Evolutionary conservation across 2,329 filamentous ascomycete species (phyloP), one percentile per base, ranked within the genome.

Genomic region (Phoma sp.): DNA sequence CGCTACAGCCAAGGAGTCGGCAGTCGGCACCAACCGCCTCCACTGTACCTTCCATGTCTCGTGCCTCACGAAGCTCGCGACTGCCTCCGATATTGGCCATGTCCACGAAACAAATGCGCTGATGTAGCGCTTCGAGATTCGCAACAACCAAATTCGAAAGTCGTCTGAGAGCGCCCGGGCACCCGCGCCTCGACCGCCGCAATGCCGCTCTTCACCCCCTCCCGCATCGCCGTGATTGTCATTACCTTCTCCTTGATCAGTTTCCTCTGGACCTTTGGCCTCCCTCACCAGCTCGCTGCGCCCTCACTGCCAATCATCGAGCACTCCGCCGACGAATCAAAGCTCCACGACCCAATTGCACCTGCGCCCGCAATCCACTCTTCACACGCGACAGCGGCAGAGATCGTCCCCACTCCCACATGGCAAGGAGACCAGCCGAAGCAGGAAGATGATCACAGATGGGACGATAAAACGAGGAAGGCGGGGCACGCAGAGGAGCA

Each of bases 191-290:
- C 39, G 12, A 25, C 46, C 48, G 51, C 59, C 61, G 38, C 53
- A 5, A 73, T 73, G 71, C 69, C 71, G 38, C 53, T 63, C 48
- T 26, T 74, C 39, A 73, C 69, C 20, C 70, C 67, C 37, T 71
- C 70, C 21, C 69, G 71, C 54, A 53, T 73, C 55, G 62, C 64
- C 60, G 53, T 68, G 38, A 38, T 66, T 18, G 47, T 71, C 20
- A 42, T 69, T 32, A 57, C 62, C 32, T 56, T 71, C 38, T 65
- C 67, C 20, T 60, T 74, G 38, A 20, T 72, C 23, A 67, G 58
- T 53, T 71, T 74, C 55, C 56, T 74, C 21, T 72, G 69, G 69
- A 68, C 68, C 1, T 65, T 61, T 42, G 70, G 67, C 21, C 55
- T 68, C 15, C 66, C 70, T 6, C 48, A 53, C 26, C 64, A 60